These are phyloP conservation scores for Microbotryomycetes sp. DNA, from an alignment of 1,284 basidiomycete genomes.

Conservation along the genomic window DNA sequence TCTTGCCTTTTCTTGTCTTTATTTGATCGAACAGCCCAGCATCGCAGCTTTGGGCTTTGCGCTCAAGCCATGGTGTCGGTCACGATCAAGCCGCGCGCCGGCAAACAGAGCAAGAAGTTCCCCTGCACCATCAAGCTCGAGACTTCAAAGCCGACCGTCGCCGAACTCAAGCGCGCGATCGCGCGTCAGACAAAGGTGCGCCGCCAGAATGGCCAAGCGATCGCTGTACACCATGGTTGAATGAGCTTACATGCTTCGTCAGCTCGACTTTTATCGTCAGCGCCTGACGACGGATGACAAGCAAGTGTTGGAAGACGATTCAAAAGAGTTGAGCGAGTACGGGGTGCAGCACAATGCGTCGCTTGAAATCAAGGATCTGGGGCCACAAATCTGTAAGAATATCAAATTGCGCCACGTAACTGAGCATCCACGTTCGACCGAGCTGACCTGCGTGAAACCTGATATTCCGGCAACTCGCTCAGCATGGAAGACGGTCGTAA, in stretches of 20 bases:
- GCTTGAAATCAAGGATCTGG: constrained; percentile 75
- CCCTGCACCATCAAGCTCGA: constrained; percentile 16
- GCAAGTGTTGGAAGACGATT: constrained; percentile 57
- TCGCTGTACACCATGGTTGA: not conserved
- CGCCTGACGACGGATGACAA: constrained; percentile 59
- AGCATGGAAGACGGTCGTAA: constrained; percentile 61
- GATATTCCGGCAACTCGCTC: not conserved
- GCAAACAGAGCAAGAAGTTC: constrained; percentile 21
- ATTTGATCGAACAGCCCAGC: too few relatives aligned
- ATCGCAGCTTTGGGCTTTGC: not conserved
- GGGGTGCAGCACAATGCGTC: constrained; percentile 55
- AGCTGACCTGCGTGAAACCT: too few relatives aligned
- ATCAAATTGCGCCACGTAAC: not conserved
- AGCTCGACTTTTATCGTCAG: constrained; percentile 44
- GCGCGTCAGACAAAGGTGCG: constrained; percentile 48
- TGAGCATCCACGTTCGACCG: not conserved
- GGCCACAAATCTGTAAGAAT: constrained; percentile 60
- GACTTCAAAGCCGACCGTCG: constrained; percentile 35
- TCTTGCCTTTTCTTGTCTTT: too few relatives aligned
- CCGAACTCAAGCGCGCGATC: constrained; percentile 43
- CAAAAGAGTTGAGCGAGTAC: constrained; percentile 51
- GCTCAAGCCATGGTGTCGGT: not conserved
- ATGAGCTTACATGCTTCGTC: not conserved
- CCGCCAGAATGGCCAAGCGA: constrained; percentile 3
- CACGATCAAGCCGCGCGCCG: constrained; percentile 17